A percentile compares a stretch with the other conserved stretches of the same genome.
phyloP scores from a whole-genome alignment of 495 filamentous ascomycete species.

The Aspergillus mulundensis region DNA sequence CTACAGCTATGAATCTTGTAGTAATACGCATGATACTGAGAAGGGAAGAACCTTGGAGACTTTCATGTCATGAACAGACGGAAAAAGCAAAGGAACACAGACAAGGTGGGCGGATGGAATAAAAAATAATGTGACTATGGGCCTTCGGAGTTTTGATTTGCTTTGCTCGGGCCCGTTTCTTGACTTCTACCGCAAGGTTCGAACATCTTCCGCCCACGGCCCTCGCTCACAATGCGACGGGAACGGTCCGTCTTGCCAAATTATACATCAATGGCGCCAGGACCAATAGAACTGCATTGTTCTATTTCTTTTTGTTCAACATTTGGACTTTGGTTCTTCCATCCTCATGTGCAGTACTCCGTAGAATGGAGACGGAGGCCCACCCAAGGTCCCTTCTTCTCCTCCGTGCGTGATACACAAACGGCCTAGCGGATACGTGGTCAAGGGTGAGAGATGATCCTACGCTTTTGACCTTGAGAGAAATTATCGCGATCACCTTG shows the following conservation, averaged over 20 bases:
- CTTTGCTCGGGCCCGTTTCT: conserved; percentile 25
- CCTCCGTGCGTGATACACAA: conserved; percentile 10
- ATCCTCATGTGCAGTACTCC: not conserved
- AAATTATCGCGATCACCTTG: not conserved
- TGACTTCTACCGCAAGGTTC: conserved; percentile 5
- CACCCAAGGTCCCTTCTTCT: conserved; percentile 4
- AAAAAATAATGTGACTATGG: conserved; percentile 4
- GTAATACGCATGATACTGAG: not conserved
- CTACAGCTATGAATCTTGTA: not conserved
- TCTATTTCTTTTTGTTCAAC: not conserved
- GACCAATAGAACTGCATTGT: not conserved
- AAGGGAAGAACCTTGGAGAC: not conserved
- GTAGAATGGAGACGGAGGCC: conserved; percentile 5
- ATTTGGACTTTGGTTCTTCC: not conserved
- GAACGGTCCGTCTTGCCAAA: not conserved
- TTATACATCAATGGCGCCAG: not conserved
- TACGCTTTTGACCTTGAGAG: not conserved
- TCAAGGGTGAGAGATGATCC: not conserved
- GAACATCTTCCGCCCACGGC: conserved; percentile 4
- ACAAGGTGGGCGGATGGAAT: conserved; percentile 15
- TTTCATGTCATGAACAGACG: not conserved
- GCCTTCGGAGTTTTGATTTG: conserved; percentile 15
- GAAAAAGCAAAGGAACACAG: not conserved
- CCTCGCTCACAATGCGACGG: conserved; percentile 3
- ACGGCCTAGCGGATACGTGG: conserved; percentile 5